phyloP scores from a whole-genome alignment of 139 green algal genomes.

The Auxenochlorella pyrenoidosa region DNA sequence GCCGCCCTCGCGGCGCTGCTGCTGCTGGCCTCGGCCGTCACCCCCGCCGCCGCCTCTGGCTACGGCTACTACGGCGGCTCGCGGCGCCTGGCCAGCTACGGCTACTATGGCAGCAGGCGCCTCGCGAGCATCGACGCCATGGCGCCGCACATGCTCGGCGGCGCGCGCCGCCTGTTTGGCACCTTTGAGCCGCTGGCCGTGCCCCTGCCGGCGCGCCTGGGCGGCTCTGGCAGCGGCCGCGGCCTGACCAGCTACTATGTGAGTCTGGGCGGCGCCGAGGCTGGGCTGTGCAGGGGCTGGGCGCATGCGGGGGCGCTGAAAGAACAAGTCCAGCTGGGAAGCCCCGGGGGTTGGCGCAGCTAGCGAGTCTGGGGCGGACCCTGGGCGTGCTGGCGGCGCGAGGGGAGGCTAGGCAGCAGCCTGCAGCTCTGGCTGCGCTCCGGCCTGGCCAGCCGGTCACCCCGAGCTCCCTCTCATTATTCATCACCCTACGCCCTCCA shows the following conservation, averaged over 20 bases:
- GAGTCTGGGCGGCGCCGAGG: not conserved
- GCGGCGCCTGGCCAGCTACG: not conserved
- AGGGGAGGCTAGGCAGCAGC: no score
- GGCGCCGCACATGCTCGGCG: not conserved
- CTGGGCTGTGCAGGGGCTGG: not conserved
- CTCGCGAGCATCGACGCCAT: not conserved
- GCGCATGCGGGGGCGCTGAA: not conserved
- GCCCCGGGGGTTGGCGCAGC: no score
- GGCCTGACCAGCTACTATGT: not conserved
- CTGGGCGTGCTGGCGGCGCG: no score
- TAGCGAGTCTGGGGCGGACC: no score
- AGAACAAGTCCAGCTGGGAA: no score
- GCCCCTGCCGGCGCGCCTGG: not conserved
- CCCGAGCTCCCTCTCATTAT: no score
- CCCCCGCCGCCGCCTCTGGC: not conserved
- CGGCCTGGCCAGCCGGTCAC: no score
- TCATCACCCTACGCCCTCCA: no score
- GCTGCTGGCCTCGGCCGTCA: not conserved
- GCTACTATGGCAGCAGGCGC: not conserved
- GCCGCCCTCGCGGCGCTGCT: not conserved
- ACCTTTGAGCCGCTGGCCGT: not conserved
- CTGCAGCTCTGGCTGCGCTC: no score
- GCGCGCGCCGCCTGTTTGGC: conserved; percentile 1
- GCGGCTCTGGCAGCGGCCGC: not conserved
- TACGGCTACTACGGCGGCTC: not conserved